A percentile compares a stretch with the other conserved stretches of the same genome.
phyloP scores from a whole-genome alignment of 2,329 filamentous ascomycete species.

The Gnomoniopsis smithogilvyi region DNA sequence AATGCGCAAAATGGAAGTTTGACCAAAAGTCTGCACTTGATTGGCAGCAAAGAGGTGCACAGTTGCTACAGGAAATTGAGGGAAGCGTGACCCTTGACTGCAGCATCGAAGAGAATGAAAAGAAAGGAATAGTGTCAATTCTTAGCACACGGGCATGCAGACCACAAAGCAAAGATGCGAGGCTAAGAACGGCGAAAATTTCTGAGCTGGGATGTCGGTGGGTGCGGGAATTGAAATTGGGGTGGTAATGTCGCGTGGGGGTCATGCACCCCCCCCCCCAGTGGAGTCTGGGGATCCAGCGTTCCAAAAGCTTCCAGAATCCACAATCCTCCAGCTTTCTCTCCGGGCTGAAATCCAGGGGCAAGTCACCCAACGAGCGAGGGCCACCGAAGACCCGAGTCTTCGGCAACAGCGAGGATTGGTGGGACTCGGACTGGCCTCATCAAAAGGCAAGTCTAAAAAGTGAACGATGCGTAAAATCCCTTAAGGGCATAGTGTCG shows the following conservation, averaged over 20 bases:
- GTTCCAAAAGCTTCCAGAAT: slow-evolving; percentile 7
- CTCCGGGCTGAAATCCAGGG: slow-evolving; percentile 14
- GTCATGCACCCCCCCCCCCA: not conserved
- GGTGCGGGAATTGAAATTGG: slow-evolving; percentile 4
- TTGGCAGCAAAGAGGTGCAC: too few relatives aligned
- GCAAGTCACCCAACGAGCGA: not conserved
- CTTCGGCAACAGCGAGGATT: slow-evolving; percentile 14
- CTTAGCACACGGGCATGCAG: not conserved
- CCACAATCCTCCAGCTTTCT: not conserved
- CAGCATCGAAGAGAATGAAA: too few relatives aligned
- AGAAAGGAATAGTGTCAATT: too few relatives aligned
- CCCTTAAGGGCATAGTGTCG: too few relatives aligned
- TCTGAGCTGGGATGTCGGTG: not conserved
- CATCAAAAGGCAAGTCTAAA: too few relatives aligned
- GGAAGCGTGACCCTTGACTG: too few relatives aligned
- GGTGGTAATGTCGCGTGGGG: slow-evolving; percentile 11
- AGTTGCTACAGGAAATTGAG: too few relatives aligned
- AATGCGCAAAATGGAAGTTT: slow-evolving; percentile 1
- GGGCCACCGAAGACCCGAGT: slow-evolving; percentile 5
- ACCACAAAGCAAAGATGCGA: not conserved
- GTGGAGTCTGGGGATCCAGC: not conserved
- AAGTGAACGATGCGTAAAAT: too few relatives aligned
- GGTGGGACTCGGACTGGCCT: not conserved
- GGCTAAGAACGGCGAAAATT: not conserved
- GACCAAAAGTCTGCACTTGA: not conserved